Evolutionary conservation across 768 basidiomycete genomes (phyloP).

Genomic region (Pleurotus platypus): DNA sequence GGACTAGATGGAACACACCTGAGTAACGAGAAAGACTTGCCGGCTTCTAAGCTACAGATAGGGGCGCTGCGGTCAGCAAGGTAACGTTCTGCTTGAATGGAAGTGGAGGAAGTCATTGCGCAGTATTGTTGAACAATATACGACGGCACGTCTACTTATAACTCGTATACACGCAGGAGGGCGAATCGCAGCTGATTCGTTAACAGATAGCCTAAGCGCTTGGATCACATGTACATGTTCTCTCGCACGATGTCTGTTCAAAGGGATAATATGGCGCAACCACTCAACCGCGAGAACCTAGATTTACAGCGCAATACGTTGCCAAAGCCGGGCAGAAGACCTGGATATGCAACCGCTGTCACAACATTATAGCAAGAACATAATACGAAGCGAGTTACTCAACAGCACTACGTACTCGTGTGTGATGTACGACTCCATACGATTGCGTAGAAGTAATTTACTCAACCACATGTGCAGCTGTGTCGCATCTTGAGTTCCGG

Average conservation of each 20-base stretch:
- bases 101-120: slow-evolving; percentile 17
- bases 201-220: not conserved
- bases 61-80: slow-evolving; percentile 77
- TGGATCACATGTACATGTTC: not conserved
- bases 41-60: slow-evolving; percentile 67
- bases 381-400: no score
- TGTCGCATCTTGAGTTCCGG: no score
- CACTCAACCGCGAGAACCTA: no score
- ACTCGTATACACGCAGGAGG: not conserved
- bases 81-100: slow-evolving; percentile 54
- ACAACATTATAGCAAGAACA: no score
- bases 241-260: not conserved
- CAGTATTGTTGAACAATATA: not conserved
- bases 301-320: no score
- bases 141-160: not conserved
- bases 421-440: no score
- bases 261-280: no score
- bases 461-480: no score
- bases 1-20: slow-evolving; percentile 34
- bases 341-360: no score
- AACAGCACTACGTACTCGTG: no score
- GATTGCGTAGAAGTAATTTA: no score
- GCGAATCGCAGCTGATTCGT: not conserved
- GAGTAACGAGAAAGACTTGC: slow-evolving; percentile 64
- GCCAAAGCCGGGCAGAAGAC: no score